Percentiles rank a stretch among this genome's conserved stretches.
These are phyloP conservation scores for Arthrobotrys musiformis DNA, from an alignment of 2,329 filamentous ascomycete species.

Conservation along the genomic window DNA sequence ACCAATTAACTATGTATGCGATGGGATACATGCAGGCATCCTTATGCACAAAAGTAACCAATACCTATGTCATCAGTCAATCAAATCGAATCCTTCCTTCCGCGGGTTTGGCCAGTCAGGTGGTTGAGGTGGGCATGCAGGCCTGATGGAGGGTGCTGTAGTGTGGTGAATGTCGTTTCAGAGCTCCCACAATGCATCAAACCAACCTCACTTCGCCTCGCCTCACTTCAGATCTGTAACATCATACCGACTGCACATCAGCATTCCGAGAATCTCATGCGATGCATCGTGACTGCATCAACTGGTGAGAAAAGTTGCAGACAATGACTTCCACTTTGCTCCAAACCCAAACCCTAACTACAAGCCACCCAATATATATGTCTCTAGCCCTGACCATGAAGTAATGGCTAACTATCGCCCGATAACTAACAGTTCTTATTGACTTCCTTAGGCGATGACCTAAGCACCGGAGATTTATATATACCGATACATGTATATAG, in stretches of 20 bases:
- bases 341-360: too few relatives aligned
- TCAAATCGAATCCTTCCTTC: constrained; percentile 9
- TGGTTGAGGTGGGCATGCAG: background rate
- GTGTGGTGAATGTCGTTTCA: background rate
- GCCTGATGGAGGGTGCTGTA: background rate
- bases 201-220: background rate
- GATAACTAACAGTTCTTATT: background rate
- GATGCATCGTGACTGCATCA: background rate
- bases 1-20: too few relatives aligned
- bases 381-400: too few relatives aligned
- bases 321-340: background rate
- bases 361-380: too few relatives aligned
- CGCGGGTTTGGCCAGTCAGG: background rate
- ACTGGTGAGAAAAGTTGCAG: background rate
- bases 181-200: background rate
- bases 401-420: constrained; percentile 3
- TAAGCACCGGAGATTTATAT: too few relatives aligned
- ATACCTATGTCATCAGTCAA: background rate
- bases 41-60: background rate
- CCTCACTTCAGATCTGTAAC: background rate
- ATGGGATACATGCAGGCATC: background rate
- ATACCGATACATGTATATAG: too few relatives aligned
- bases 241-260: background rate
- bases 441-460: background rate
- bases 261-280: background rate